Evolutionary conservation across 345 rosid genomes (phyloP).

Genomic region (Populus euphratica): DNA sequence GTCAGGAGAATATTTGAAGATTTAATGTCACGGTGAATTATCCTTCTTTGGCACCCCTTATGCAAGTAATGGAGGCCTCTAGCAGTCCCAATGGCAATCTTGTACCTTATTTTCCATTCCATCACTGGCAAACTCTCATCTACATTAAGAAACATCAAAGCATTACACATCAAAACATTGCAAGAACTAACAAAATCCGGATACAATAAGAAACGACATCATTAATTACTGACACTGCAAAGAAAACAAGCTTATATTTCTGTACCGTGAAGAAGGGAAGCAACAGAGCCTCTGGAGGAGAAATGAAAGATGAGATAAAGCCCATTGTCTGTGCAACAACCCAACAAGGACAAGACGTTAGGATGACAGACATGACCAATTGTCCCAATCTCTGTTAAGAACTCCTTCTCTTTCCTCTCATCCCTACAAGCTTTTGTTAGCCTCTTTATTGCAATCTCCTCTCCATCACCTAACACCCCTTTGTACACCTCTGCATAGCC

Average conservation of each 20-base stretch:
- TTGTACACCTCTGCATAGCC: slow-evolving; percentile 92
- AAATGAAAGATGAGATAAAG: slow-evolving; percentile 79
- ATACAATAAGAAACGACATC: not conserved
- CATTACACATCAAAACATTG: not conserved
- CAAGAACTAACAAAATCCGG: slow-evolving; percentile 11
- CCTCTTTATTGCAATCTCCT: slow-evolving; percentile 82
- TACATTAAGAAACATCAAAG: slow-evolving; percentile 17
- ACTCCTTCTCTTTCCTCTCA: slow-evolving; percentile 88
- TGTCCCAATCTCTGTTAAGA: slow-evolving; percentile 88
- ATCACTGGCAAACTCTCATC: slow-evolving; percentile 46
- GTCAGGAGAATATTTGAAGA: slow-evolving; percentile 83
- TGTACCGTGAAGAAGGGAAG: slow-evolving; percentile 89
- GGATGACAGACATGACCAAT: slow-evolving; percentile 86
- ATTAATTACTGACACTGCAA: not conserved
- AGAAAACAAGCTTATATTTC: not conserved
- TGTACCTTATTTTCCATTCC: slow-evolving; percentile 77
- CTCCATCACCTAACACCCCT: slow-evolving; percentile 50
- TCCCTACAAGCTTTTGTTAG: slow-evolving; percentile 62
- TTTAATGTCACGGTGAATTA: slow-evolving; percentile 93
- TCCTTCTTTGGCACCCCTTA: slow-evolving; percentile 85
- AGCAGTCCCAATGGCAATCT: slow-evolving; percentile 77
- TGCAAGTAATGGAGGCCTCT: slow-evolving; percentile 85
- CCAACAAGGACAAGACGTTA: slow-evolving; percentile 69
- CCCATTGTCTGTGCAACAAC: slow-evolving; percentile 88
- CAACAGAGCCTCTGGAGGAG: slow-evolving; percentile 86